Evolutionary conservation across 2,329 filamentous ascomycete species (phyloP), one percentile per base, ranked within the genome.

Genomic region (Beauveria brongniartii): DNA sequence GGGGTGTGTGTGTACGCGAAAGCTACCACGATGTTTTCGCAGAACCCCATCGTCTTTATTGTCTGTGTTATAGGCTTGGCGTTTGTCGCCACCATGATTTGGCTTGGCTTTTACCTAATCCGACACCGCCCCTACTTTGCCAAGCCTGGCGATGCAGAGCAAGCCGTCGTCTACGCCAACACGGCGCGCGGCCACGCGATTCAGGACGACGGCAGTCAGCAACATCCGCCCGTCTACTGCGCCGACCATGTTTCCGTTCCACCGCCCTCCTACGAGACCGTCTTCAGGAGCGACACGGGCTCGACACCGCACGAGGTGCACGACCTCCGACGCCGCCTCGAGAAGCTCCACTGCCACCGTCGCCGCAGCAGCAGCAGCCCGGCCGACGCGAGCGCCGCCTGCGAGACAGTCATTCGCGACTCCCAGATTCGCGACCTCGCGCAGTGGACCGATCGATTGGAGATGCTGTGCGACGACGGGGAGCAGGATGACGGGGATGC

Each of bases 401-500:
- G 51, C 9, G 61, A 64, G 34, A 55, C 40, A 14, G 50, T 60
- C 9, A 62, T 63, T 10, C 61, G 59, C 22, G 28, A 51, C 12
- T 61, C 63, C 10, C 62, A 65, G 26, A 59, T 63, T 22, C 59
- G 48, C 3, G 40, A 50, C 43, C 53, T 66, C 10, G 22, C 51
- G 24, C 52, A n/a, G 18, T 65, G 65, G 63, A 66, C 65, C 5
- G 43, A 57, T 24, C 51, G 61, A 12, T 60, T 65, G 40, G 62
- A 66, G 43, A 28, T 26, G 26, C 34, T 59, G 40, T 18, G 50
- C 12, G 41, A 55, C 1, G 16, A 50, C 6, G 43, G 37, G 28
- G 60, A 40, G 51, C 28, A 54, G 37, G 24, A 40, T 22, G 37
- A 20, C 24, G 41, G 52, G 34, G 34, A 37, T 37, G 34, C 34